These are phyloP conservation scores for Zea luxurians DNA, from an alignment of 176 grass and related monocot species.

Conservation along the genomic window DNA sequence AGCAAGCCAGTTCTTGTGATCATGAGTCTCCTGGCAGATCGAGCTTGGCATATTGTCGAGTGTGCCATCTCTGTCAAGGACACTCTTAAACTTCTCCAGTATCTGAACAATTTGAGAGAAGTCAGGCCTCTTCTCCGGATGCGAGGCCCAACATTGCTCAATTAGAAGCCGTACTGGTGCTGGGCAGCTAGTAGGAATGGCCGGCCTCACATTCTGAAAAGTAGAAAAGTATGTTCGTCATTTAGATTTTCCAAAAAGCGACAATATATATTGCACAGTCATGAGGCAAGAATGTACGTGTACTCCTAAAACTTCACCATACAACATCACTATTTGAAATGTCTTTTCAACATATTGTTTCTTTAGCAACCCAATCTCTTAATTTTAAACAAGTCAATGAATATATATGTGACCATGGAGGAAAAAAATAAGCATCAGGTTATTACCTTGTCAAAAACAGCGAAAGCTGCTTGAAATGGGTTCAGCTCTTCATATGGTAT, in stretches of 20 bases:
- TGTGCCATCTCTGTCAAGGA: slow-evolving; percentile 65
- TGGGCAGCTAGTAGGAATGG: slow-evolving; percentile 67
- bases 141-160: slow-evolving; percentile 78
- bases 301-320: slow-evolving; percentile 20
- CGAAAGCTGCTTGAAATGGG: slow-evolving; percentile 92
- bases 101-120: slow-evolving; percentile 84
- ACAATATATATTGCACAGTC: background rate
- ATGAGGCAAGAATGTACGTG: background rate
- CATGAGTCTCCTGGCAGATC: slow-evolving; percentile 48
- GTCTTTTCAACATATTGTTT: background rate
- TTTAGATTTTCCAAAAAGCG: background rate
- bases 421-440: slow-evolving; percentile 14
- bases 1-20: slow-evolving; percentile 71
- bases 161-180: slow-evolving; percentile 66
- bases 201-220: slow-evolving; percentile 87
- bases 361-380: slow-evolving; percentile 1
- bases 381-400: slow-evolving; percentile 1
- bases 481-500: slow-evolving; percentile 84
- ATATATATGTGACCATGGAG: background rate
- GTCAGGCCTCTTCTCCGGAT: slow-evolving; percentile 84
- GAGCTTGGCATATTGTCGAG: slow-evolving; percentile 64
- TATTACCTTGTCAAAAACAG: slow-evolving; percentile 94
- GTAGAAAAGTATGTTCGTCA: slow-evolving; percentile 16
- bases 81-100: slow-evolving; percentile 72
- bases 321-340: background rate